Percentiles rank a stretch among this genome's conserved stretches.
These are phyloP conservation scores for Reticulascus tulasneorum DNA, from an alignment of 2,329 filamentous ascomycete genomes.

Conservation along the genomic window DNA sequence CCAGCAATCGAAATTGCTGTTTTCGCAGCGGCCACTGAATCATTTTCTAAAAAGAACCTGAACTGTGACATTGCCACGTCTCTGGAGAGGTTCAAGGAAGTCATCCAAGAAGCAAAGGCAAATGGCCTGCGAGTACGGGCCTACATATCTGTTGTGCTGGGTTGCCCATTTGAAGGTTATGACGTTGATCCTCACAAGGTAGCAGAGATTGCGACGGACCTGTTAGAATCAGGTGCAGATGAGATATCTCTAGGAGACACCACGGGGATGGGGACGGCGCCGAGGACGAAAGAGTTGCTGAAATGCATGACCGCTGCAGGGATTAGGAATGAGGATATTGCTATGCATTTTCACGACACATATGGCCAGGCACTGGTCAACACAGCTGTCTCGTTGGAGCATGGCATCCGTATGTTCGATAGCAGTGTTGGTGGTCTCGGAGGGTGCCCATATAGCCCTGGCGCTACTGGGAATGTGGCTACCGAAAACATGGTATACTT, in stretches of 20 bases:
- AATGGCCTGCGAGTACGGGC: conserved; percentile 67
- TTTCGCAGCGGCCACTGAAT: conserved; percentile 78
- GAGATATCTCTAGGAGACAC: conserved; percentile 90
- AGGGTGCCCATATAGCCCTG: conserved; percentile 80
- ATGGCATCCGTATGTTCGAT: conserved; percentile 76
- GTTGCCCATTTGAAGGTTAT: conserved; percentile 71
- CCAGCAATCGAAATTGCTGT: conserved; percentile 68
- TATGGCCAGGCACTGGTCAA: conserved; percentile 85
- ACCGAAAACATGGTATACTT: conserved; percentile 83
- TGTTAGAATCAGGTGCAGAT: conserved; percentile 84
- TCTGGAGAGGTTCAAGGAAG: conserved; percentile 63
- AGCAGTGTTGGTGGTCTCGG: conserved; percentile 75
- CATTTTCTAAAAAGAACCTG: conserved; percentile 76
- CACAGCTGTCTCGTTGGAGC: conserved; percentile 69
- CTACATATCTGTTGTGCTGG: conserved; percentile 76
- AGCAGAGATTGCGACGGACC: conserved; percentile 60
- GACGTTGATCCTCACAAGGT: conserved; percentile 61
- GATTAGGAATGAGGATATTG: conserved; percentile 65
- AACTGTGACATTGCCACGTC: conserved; percentile 77
- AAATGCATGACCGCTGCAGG: conserved; percentile 62
- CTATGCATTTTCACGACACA: conserved; percentile 86
- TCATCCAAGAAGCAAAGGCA: conserved; percentile 65
- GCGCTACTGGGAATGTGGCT: conserved; percentile 80
- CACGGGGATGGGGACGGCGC: conserved; percentile 84
- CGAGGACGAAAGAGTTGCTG: conserved; percentile 61